A percentile compares a stretch with the other conserved stretches of the same genome.
Evolutionary conservation across 352 stramenopile genomes (phyloP).

Genomic region (Globisporangium irregulare): DNA sequence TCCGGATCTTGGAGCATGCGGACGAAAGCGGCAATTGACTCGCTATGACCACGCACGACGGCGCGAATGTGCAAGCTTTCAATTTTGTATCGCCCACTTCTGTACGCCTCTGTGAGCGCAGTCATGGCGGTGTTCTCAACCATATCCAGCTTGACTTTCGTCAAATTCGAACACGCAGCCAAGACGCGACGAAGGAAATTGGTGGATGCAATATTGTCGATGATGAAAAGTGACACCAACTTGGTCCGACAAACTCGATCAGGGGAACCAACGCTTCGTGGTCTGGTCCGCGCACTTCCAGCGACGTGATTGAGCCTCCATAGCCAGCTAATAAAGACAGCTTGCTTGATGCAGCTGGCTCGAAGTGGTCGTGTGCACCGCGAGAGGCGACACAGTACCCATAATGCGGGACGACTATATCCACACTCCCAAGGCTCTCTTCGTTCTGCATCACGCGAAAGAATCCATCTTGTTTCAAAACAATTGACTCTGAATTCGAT

Average conservation of each 20-base stretch:
- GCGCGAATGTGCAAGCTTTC: background rate
- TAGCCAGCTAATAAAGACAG: background rate
- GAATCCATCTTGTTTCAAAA: background rate
- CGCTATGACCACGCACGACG: too few relatives aligned
- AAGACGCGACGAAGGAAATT: background rate
- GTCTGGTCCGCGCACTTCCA: background rate
- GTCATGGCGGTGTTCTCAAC: background rate
- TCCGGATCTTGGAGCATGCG: too few relatives aligned
- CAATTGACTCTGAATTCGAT: background rate
- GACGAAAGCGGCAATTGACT: too few relatives aligned
- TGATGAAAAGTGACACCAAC: background rate
- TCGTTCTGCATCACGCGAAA: constrained; percentile 9
- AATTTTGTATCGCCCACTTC: background rate
- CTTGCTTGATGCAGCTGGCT: background rate
- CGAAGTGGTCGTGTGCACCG: background rate
- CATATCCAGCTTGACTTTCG: background rate
- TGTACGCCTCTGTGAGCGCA: background rate
- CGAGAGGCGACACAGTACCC: constrained; percentile 2
- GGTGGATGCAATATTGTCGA: background rate
- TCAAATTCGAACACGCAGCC: constrained; percentile 4
- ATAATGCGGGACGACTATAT: constrained; percentile 4
- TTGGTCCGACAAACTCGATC: background rate
- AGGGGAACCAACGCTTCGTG: background rate
- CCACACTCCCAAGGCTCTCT: background rate
- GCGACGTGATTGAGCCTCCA: background rate